These are phyloP conservation scores for Hypoxylon rickii DNA, from an alignment of 495 filamentous ascomycete species.

Conservation along the genomic window DNA sequence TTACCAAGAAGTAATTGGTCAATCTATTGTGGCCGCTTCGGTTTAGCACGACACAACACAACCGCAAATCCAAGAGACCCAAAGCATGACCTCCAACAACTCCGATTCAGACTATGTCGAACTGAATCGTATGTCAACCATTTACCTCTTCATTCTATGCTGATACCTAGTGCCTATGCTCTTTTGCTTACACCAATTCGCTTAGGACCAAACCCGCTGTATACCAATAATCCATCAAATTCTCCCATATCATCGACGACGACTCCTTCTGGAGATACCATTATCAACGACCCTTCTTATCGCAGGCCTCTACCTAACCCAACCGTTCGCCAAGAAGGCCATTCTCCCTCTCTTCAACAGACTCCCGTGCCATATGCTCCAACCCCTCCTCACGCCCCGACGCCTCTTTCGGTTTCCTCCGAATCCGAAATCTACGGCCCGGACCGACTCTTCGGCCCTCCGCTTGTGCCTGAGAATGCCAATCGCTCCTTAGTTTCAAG, in stretches of 20 bases:
- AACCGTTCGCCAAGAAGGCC: slow-evolving; percentile 2
- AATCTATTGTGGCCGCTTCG: slow-evolving; percentile 19
- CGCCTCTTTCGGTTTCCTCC: slow-evolving; percentile 39
- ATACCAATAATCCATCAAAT: slow-evolving; percentile 2
- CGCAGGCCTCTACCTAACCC: slow-evolving; percentile 7
- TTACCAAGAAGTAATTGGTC: slow-evolving; percentile 29
- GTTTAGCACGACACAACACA: slow-evolving; percentile 2
- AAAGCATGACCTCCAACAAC: slow-evolving; percentile 23
- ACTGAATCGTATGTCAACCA: slow-evolving; percentile 17
- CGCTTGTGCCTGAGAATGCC: slow-evolving; percentile 15
- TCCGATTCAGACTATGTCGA: slow-evolving; percentile 14
- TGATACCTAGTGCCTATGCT: no score
- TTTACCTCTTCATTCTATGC: neutral
- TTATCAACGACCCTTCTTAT: slow-evolving; percentile 18
- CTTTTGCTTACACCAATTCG: slow-evolving; percentile 6
- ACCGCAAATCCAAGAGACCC: neutral
- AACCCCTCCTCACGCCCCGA: slow-evolving; percentile 35
- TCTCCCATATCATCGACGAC: slow-evolving; percentile 6
- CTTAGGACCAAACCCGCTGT: slow-evolving; percentile 15
- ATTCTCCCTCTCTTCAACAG: slow-evolving; percentile 27
- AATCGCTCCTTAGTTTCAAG: slow-evolving; percentile 28
- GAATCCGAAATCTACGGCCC: slow-evolving; percentile 44
- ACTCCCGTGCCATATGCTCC: slow-evolving; percentile 42
- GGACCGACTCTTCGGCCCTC: slow-evolving; percentile 39
- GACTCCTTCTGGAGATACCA: slow-evolving; percentile 25